Base-by-base conservation (phyloP, 2,329 filamentous ascomycete species). In the Apiospora saccharicola region DNA sequence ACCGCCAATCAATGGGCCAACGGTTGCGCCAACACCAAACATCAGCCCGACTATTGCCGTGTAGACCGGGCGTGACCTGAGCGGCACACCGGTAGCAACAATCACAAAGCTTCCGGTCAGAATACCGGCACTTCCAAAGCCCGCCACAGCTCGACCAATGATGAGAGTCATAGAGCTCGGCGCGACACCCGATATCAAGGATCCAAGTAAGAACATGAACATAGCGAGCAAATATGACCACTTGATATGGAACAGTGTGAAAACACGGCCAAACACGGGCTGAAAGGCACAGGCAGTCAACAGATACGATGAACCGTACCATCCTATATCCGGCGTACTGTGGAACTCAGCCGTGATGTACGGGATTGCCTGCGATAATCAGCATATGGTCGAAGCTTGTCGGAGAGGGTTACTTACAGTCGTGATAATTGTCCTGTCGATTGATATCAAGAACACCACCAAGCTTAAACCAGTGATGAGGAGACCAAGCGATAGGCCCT, bases 101-200 rank as follows among this genome's bases (percentile, higher is more conserved):
- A 83, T 77, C 26, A 82, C 77, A 68, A 82, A 82, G 51, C 80
- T 81, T 2, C 82, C 82, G 0, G 80, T 80, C 10, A 81, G 73
- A 61, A 83, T 77, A 0, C 81, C 79, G 3, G 80, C 77, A 71
- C 79, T 78, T 51, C 82, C 82, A 47, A 82, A 75, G 51, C 82
- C 82, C 69, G 82, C 80, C n/a, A 84, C 76, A 2, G 82, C 81
- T 69, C 82, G 79, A 10, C 82, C 82, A 30, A 81, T 75, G 51
- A 84, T 84, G 16, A 84, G 75, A 5, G 75, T 73, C 34, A 75
- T 75, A 8, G 82, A 83, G 26, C 74, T 78, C 1, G 79, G 78
- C 24, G 82, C 81, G 3, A 78, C 74, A 2, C 77, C 82, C 70
- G 81, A 83, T 24, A 84, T 74, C 34, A 83, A 73, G n/a, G 81